phyloP scores from a whole-genome alignment of 805 yeast species.

The Spathaspora arborariae region DNA sequence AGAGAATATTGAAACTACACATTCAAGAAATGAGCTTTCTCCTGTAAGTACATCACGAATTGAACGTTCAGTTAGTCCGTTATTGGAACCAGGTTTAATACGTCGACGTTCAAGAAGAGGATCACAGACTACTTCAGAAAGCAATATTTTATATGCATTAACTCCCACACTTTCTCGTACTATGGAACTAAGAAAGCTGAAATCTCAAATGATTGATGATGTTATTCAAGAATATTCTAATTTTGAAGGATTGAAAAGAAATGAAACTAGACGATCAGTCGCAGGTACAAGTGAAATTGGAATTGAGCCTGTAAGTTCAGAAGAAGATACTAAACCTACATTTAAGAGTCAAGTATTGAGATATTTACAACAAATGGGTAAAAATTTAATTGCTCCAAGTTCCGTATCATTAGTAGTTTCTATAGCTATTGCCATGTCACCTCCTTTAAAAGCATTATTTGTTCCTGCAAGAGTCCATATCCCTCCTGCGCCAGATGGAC shows the following conservation, averaged over 20 bases:
- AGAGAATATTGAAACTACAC: background rate
- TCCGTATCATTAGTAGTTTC: slow-evolving; percentile 67
- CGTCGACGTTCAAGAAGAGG: slow-evolving; percentile 6
- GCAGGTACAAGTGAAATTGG: slow-evolving; percentile 23
- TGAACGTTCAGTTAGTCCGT: background rate
- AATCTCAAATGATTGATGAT: slow-evolving; percentile 33
- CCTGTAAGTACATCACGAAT: background rate
- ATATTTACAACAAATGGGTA: slow-evolving; percentile 16
- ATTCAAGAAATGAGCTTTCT: background rate
- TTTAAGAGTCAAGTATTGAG: slow-evolving; percentile 3
- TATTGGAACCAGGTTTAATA: background rate
- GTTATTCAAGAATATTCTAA: slow-evolving; percentile 46
- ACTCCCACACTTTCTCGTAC: slow-evolving; percentile 18
- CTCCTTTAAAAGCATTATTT: slow-evolving; percentile 69
- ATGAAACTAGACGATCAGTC: slow-evolving; percentile 16
- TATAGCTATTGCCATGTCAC: slow-evolving; percentile 73
- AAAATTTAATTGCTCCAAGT: slow-evolving; percentile 66
- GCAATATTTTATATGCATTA: slow-evolving; percentile 11
- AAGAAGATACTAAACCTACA: slow-evolving; percentile 3
- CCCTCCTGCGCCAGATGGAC: slow-evolving; percentile 76
- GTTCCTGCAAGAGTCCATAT: slow-evolving; percentile 36
- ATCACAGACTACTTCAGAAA: background rate
- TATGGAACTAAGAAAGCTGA: slow-evolving; percentile 20
- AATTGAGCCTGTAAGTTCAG: slow-evolving; percentile 10
- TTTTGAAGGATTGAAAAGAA: slow-evolving; percentile 28